A percentile compares a stretch with the other conserved stretches of the same genome.
These are phyloP conservation scores for Debaryomyces sp. DNA, from an alignment of 1,139 yeast species.

Conservation along the genomic window DNA sequence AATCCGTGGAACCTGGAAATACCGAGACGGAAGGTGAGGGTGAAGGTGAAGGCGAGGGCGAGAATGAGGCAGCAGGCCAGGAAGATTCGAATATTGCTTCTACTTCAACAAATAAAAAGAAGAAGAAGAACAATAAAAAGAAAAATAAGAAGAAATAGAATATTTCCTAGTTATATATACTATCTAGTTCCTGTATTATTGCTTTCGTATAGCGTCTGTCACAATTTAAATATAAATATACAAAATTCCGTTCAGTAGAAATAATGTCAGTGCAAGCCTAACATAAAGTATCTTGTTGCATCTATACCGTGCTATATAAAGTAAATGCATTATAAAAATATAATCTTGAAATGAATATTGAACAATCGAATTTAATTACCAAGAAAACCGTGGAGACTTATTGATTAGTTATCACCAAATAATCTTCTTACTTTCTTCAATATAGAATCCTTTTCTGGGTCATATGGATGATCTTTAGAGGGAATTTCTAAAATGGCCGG, in stretches of 20 bases:
- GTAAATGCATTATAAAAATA: neutral
- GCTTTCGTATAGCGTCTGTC: neutral
- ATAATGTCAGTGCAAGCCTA: neutral
- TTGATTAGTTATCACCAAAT: conserved; percentile 66
- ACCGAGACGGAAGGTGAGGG: conserved; percentile 1
- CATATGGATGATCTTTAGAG: conserved; percentile 97
- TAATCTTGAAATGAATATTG: conserved; percentile 9
- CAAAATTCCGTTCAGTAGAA: neutral
- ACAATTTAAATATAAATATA: neutral
- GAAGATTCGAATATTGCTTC: conserved; percentile 2
- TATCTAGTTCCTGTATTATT: neutral
- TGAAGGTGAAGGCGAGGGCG: conserved; percentile 7
- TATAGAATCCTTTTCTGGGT: conserved; percentile 97
- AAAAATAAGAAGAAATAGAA: conserved; percentile 12
- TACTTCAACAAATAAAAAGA: conserved; percentile 11
- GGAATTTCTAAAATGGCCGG: conserved; percentile 98
- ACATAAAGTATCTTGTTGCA: neutral
- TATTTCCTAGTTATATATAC: neutral
- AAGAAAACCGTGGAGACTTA: neutral
- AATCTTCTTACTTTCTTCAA: conserved; percentile 91
- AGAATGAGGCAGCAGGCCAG: conserved; percentile 5
- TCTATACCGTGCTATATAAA: conserved; percentile 4
- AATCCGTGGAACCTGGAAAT: neutral
- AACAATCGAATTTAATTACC: conserved; percentile 2
- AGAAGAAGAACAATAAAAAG: conserved; percentile 20